Conservation (phyloP, 371 early-diverging fungal species). For the Mucor saturninus region DNA sequence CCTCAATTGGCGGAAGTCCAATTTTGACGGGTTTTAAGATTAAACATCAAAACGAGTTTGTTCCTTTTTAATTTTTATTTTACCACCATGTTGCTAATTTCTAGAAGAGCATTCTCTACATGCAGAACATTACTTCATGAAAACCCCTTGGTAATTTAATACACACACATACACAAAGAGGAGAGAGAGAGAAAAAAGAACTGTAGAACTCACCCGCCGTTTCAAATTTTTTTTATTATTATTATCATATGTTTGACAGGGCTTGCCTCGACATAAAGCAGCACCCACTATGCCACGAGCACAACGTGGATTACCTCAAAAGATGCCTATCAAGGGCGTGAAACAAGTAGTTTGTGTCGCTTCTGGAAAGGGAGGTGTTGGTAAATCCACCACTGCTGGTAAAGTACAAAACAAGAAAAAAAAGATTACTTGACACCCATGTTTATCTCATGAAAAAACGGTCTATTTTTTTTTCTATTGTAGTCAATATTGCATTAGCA, state of each 20-base stretch:
- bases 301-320: slow-evolving; percentile 71
- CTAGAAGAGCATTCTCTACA: slow-evolving; percentile 46
- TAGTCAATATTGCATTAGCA: slow-evolving; percentile 83
- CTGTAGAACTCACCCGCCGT: too few species aligned
- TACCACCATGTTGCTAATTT: slow-evolving; percentile 13
- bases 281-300: slow-evolving; percentile 63
- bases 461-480: background rate
- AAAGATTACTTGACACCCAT: background rate
- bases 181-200: background rate
- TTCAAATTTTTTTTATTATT: background rate
- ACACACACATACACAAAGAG: too few species aligned
- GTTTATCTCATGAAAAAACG: background rate
- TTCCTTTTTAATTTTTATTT: background rate
- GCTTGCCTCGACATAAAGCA: slow-evolving; percentile 39
- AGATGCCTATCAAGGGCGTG: slow-evolving; percentile 68
- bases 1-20: too few species aligned
- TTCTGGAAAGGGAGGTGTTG: slow-evolving; percentile 92
- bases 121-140: slow-evolving; percentile 50
- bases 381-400: slow-evolving; percentile 89
- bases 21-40: too few species aligned
- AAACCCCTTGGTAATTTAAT: slow-evolving; percentile 59
- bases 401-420: slow-evolving; percentile 8
- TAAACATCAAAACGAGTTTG: background rate
- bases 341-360: slow-evolving; percentile 81
- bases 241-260: slow-evolving; percentile 30